These are phyloP conservation scores for Lachnellula cervina DNA, from an alignment of 2,329 filamentous ascomycete genomes.

Conservation along the genomic window DNA sequence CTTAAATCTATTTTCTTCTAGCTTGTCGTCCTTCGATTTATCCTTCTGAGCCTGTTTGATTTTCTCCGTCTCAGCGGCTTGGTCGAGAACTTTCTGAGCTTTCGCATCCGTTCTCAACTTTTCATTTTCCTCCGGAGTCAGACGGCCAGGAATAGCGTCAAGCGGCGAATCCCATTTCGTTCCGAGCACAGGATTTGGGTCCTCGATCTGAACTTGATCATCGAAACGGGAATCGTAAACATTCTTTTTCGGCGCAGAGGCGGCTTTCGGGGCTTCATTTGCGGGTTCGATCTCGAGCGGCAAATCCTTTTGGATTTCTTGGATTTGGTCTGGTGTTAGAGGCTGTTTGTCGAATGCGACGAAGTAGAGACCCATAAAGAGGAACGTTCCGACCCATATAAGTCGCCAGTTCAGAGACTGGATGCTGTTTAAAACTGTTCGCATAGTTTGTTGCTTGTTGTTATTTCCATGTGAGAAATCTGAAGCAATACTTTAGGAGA, in stretches of 20 bases:
- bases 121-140: background rate
- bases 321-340: background rate
- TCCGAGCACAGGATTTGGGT: conserved; percentile 3
- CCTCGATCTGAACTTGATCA: background rate
- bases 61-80: background rate
- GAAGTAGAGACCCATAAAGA: conserved; percentile 10
- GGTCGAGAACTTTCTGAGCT: background rate
- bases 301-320: background rate
- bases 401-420: conserved; percentile 10
- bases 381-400: conserved; percentile 4
- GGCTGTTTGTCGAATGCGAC: background rate
- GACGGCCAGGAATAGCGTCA: conserved; percentile 7
- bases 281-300: background rate
- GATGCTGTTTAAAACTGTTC: background rate
- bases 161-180: conserved; percentile 8
- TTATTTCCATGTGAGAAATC: no score
- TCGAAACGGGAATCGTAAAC: background rate
- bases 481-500: no score
- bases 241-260: background rate
- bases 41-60: background rate
- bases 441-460: no score
- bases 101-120: background rate
- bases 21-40: background rate
- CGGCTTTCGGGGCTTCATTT: background rate
- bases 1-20: background rate